Conservation (phyloP, 179 eudicot genomes). For the Beta lomatogona region DNA sequence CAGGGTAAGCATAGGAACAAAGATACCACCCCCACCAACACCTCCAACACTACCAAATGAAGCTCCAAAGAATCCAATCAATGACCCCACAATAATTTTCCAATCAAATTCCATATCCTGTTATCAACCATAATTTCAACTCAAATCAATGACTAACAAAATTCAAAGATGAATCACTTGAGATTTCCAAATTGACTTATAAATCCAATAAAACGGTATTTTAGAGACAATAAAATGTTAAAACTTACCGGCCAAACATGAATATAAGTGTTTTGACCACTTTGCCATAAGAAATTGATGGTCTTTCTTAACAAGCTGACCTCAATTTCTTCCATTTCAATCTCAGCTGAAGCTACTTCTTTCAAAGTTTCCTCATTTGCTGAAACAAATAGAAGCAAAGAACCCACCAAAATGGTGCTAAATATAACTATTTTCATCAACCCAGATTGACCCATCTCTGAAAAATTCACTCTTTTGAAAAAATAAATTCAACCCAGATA, state of each 20-base stretch:
- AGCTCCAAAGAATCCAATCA: slow-evolving; percentile 71
- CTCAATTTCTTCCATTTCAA: slow-evolving; percentile 34
- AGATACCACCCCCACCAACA: slow-evolving; percentile 81
- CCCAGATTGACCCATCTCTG: slow-evolving; percentile 36
- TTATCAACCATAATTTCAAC: neutral
- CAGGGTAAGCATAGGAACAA: slow-evolving; percentile 71
- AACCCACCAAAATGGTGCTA: slow-evolving; percentile 27
- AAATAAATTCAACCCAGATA: slow-evolving; percentile 10
- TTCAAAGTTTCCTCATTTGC: slow-evolving; percentile 33
- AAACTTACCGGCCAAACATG: slow-evolving; percentile 53
- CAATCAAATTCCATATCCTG: slow-evolving; percentile 72
- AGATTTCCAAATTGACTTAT: neutral
- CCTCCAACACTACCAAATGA: slow-evolving; percentile 82
- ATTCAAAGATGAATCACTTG: too few species aligned
- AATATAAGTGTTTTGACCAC: slow-evolving; percentile 30
- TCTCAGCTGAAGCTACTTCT: slow-evolving; percentile 27
- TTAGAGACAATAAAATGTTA: too few species aligned
- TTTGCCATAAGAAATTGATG: slow-evolving; percentile 42
- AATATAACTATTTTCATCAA: slow-evolving; percentile 22
- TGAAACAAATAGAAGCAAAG: slow-evolving; percentile 25
- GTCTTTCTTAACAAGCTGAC: slow-evolving; percentile 19
- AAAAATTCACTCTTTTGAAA: neutral
- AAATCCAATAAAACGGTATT: neutral
- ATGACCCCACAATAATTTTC: slow-evolving; percentile 51
- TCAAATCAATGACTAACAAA: neutral